Base-by-base conservation (phyloP, 1,139 yeast species). In the Suhomyces taliae region DNA sequence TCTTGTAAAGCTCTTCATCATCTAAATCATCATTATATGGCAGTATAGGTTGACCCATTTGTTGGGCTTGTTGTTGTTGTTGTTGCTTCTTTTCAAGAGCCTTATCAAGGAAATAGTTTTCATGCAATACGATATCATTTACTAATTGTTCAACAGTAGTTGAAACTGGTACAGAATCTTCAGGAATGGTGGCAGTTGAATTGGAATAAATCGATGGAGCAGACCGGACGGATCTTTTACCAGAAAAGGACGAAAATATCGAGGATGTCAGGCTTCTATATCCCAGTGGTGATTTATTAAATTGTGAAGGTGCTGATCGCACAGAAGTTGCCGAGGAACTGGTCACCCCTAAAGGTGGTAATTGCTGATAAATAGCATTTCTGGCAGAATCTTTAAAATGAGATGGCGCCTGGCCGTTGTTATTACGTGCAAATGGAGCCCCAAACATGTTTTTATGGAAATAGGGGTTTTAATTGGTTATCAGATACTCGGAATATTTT, bases 131-230 rank as follows among this genome's bases (percentile, higher is more conserved):
- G 8, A 74, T 67, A 52, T 74, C 79, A 51, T 72, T 73, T 34
- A 75, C 74, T 34, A 74, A 59, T 55, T 74, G 79, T 48, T 75
- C 80, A 6, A 75, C 74, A 0, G 78, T 73, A 32, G 70, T 69
- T 27, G 75, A 62, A 3, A 72, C 59, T 2, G 77, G 78, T 49
- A 72, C 79, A 45, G 70, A 60, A 51, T 75, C 79, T 56, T 74
- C 80, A 2, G 80, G 80, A 34, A 75, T 74, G 14, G 79, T 75
- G 34, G 75, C 78, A 1, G 78, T 73, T 26, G 75, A 69, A 40
- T 65, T 61, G 36, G 76, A 70, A 53, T 73, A 74, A 32, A 73
- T 62, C 24, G 76, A 70, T 2, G 79, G 79, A 0, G 79, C 78
- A 8, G 74, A 67, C 29, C 79, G 59, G 9, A 73, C 74, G 6